Percentiles rank a stretch among this genome's conserved stretches.
Conservation (phyloP, 1,139 yeast genomes). For the Diutina ranongensis region DNA sequence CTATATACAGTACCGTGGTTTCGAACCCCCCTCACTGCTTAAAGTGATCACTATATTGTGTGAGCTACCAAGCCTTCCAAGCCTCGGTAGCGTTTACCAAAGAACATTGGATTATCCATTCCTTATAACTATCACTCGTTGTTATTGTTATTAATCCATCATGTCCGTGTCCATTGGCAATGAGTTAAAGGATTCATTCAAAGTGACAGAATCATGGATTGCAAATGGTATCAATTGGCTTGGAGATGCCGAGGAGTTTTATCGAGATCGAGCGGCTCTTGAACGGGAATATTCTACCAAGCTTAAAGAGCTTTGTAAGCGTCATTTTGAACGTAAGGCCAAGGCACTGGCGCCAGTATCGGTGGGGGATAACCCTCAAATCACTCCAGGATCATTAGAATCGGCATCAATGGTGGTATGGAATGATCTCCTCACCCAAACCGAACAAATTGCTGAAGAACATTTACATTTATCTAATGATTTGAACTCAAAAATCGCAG, state of each 20-base stretch:
- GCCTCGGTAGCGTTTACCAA: neutral
- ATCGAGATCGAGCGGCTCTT: conserved; percentile 66
- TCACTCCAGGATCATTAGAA: conserved; percentile 93
- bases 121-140: neutral
- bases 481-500: conserved; percentile 48
- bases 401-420: conserved; percentile 89
- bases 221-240: conserved; percentile 65
- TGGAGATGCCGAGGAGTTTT: conserved; percentile 69
- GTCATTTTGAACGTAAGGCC: conserved; percentile 70
- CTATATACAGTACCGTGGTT: too few relatives aligned
- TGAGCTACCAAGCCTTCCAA: too few relatives aligned
- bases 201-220: conserved; percentile 68
- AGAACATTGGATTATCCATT: neutral
- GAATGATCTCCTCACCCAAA: conserved; percentile 79
- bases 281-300: conserved; percentile 77
- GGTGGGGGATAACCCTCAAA: conserved; percentile 84
- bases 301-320: conserved; percentile 52
- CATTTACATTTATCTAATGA: conserved; percentile 51
- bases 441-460: conserved; percentile 71
- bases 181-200: conserved; percentile 70
- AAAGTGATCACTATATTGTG: too few relatives aligned
- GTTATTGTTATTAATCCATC: too few relatives aligned
- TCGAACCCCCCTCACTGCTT: too few relatives aligned
- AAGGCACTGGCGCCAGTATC: conserved; percentile 54
- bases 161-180: conserved; percentile 36